These are phyloP conservation scores for Fusarium albidum DNA, from an alignment of 2,329 filamentous ascomycete genomes.

Conservation along the genomic window DNA sequence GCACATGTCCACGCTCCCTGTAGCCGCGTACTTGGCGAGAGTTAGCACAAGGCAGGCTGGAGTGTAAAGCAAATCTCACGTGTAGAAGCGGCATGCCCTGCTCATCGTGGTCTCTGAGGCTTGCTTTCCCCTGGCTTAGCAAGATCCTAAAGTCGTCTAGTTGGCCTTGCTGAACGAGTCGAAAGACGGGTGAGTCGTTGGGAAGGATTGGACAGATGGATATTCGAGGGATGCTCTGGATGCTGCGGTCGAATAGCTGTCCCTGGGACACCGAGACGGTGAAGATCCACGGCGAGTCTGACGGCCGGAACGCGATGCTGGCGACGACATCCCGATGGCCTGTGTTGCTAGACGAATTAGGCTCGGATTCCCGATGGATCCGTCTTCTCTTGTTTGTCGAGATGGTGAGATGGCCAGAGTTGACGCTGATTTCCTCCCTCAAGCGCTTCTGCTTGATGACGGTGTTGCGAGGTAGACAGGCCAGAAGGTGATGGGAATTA, in stretches of 20 bases:
- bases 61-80: slow-evolving; percentile 1
- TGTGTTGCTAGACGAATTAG: not conserved
- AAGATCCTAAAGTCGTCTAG: slow-evolving; percentile 1
- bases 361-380: not conserved
- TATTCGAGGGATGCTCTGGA: slow-evolving; percentile 25
- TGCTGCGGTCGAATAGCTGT: slow-evolving; percentile 23
- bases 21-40: slow-evolving; percentile 10
- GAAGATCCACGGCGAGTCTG: not conserved
- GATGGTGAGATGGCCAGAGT: slow-evolving; percentile 10
- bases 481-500: not conserved
- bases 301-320: slow-evolving; percentile 19
- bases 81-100: slow-evolving; percentile 21
- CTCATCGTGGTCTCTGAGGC: slow-evolving; percentile 21
- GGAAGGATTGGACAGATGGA: slow-evolving; percentile 19
- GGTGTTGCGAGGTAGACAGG: not conserved
- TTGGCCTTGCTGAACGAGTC: slow-evolving; percentile 1
- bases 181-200: slow-evolving; percentile 4
- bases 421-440: slow-evolving; percentile 17
- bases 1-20: slow-evolving; percentile 14
- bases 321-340: slow-evolving; percentile 11
- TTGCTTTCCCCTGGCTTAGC: slow-evolving; percentile 12
- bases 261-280: slow-evolving; percentile 21
- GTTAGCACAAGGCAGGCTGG: not conserved
- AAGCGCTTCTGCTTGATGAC: slow-evolving; percentile 25
- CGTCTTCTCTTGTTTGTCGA: slow-evolving; percentile 19